These are phyloP conservation scores for Trichosporon asahii DNA, from an alignment of 1,284 basidiomycete species.

Conservation along the genomic window DNA sequence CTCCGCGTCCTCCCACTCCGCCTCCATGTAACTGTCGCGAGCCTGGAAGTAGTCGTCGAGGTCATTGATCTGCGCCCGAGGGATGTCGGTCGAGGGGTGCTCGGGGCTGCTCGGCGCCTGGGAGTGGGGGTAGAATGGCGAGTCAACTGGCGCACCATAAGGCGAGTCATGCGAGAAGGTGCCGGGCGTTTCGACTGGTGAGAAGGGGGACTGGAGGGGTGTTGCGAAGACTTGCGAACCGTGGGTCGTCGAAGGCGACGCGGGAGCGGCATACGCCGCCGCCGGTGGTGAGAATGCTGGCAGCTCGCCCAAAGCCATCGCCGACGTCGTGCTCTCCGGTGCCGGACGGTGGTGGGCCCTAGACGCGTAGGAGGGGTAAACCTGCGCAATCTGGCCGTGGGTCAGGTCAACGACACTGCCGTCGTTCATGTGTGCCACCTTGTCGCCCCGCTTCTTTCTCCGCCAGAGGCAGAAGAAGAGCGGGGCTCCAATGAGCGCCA, in stretches of 20 bases:
- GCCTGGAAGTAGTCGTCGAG: conserved; percentile 8
- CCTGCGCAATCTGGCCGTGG: not conserved
- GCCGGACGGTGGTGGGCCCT: not conserved
- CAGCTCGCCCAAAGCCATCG: not conserved
- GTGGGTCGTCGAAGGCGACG: not conserved
- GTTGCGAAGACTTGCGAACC: not conserved
- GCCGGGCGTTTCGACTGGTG: not conserved
- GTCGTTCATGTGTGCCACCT: not conserved
- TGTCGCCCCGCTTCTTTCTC: not conserved
- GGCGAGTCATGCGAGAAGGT: not conserved
- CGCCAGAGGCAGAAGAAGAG: not conserved
- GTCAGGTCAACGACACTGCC: not conserved
- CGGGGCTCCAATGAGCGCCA: not conserved
- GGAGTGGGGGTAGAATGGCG: not conserved
- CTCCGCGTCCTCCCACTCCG: not conserved
- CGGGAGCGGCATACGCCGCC: not conserved
- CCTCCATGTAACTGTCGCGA: conserved; percentile 4
- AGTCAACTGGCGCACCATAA: not conserved
- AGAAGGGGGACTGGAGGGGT: not conserved
- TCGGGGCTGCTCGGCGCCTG: not conserved
- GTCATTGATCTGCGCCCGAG: not conserved
- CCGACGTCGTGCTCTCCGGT: not conserved
- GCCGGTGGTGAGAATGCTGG: not conserved
- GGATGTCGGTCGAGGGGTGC: not conserved
- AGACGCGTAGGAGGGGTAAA: not conserved